phyloP scores from a whole-genome alignment of 2,329 filamentous ascomycete species.

The Stagonosporopsis rhizophila region DNA sequence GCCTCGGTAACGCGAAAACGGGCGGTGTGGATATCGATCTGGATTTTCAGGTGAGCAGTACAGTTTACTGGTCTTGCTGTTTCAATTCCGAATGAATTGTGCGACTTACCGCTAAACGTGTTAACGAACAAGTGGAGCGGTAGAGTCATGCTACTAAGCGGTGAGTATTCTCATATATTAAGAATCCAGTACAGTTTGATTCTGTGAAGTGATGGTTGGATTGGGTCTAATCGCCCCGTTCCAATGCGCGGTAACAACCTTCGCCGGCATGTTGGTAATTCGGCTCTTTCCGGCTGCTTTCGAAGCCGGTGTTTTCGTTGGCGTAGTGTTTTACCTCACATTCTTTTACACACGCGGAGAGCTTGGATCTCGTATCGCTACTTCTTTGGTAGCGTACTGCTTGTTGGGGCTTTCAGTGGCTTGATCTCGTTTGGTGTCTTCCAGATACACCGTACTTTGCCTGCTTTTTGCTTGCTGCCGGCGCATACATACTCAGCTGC shows the following conservation, averaged over 20 bases:
- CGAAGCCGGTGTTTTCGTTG: constrained; percentile 64
- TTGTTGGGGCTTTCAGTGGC: constrained; percentile 53
- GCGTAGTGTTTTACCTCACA: constrained; percentile 62
- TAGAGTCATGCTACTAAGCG: constrained; percentile 50
- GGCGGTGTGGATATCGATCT: constrained; percentile 57
- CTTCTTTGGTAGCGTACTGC: constrained; percentile 54
- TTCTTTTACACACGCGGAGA: constrained; percentile 56
- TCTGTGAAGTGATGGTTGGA: constrained; percentile 49
- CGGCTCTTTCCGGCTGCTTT: constrained; percentile 57
- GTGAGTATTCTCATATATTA: constrained; percentile 20
- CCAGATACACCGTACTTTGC: constrained; percentile 61
- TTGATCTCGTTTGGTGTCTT: constrained; percentile 54
- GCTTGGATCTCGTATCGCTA: constrained; percentile 54
- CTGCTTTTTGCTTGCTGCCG: constrained; percentile 56
- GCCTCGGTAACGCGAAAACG: constrained; percentile 60
- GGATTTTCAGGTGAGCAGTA: constrained; percentile 53
- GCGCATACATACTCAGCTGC: constrained; percentile 57
- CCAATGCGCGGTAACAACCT: constrained; percentile 59
- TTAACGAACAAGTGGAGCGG: constrained; percentile 58
- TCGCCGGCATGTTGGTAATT: constrained; percentile 58
- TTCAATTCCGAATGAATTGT: constrained; percentile 61
- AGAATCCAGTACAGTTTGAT: neutral
- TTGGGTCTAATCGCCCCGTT: constrained; percentile 59
- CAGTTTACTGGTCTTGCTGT: constrained; percentile 57
- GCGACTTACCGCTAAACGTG: constrained; percentile 59